These are phyloP conservation scores for Lactuca sativa DNA, from an alignment of 129 eudicot species.

Conservation along the genomic window DNA sequence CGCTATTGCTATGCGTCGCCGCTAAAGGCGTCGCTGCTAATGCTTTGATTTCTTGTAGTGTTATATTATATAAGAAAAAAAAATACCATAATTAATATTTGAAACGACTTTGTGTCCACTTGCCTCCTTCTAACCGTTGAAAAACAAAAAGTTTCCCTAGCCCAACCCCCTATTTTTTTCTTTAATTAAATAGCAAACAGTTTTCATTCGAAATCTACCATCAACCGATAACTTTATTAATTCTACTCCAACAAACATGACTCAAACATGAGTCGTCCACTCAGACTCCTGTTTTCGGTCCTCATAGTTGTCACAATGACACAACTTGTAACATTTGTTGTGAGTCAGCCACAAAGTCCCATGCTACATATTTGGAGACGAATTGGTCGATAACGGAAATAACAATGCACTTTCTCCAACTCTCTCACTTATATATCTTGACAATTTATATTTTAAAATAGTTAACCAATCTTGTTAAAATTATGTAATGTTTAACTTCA, in stretches of 20 bases:
- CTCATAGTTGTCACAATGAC: neutral
- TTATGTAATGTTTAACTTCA: neutral
- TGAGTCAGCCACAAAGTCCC: slow-evolving; percentile 25
- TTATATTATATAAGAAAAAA: no score
- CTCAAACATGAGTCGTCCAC: no score
- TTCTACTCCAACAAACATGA: slow-evolving; percentile 8
- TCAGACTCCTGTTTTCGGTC: neutral
- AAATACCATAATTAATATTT: no score
- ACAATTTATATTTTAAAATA: neutral
- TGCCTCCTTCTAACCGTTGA: neutral
- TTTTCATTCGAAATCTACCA: neutral
- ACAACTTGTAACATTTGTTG: neutral
- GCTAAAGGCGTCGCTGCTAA: no score
- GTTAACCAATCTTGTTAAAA: neutral
- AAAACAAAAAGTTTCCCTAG: neutral
- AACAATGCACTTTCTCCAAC: slow-evolving; percentile 24
- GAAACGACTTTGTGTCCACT: neutral
- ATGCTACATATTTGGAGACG: slow-evolving; percentile 31
- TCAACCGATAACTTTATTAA: neutral
- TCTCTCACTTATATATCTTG: neutral
- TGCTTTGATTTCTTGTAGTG: no score
- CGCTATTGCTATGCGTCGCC: no score
- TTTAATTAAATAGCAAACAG: slow-evolving; percentile 5
- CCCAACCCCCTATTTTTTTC: neutral
- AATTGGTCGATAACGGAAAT: slow-evolving; percentile 26